A percentile compares a stretch with the other conserved stretches of the same genome.
Conservation (phyloP, 2,329 filamentous ascomycete species). For the Fusarium nanum region DNA sequence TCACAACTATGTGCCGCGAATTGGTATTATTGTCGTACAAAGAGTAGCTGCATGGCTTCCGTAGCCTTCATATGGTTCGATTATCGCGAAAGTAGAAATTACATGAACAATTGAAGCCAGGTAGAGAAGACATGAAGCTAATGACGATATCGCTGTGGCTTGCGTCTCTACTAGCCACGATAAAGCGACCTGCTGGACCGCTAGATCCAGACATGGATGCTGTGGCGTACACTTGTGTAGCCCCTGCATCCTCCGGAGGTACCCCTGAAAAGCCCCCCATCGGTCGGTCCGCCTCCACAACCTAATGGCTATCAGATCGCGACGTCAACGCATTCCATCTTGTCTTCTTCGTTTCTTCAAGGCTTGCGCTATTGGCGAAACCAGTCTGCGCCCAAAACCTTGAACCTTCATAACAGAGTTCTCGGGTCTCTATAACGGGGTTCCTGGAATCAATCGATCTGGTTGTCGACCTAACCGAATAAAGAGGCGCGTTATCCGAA, state of each 20-base stretch:
- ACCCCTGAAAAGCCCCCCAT: conserved; percentile 39
- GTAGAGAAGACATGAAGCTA: conserved; percentile 22
- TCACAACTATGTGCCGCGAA: conserved; percentile 9
- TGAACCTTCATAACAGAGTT: conserved; percentile 11
- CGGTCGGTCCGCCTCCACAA: conserved; percentile 29
- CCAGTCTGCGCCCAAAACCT: conserved; percentile 19
- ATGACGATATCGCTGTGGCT: conserved; percentile 34
- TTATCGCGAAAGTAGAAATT: background rate
- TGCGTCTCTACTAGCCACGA: conserved; percentile 19
- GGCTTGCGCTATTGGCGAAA: conserved; percentile 33
- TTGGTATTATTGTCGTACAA: conserved; percentile 2
- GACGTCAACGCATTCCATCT: conserved; percentile 40
- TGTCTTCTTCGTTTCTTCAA: conserved; percentile 12
- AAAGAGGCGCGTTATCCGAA: conserved; percentile 33
- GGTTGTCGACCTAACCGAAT: conserved; percentile 22
- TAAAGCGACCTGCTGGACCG: background rate
- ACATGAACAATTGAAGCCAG: conserved; percentile 24
- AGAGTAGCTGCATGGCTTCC: conserved; percentile 14
- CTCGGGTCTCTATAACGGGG: conserved; percentile 4
- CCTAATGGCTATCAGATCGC: conserved; percentile 27
- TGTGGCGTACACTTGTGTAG: conserved; percentile 30
- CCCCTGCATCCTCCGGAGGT: conserved; percentile 37
- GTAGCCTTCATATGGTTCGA: background rate
- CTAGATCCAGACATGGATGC: conserved; percentile 22
- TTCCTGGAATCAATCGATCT: conserved; percentile 4